Evolutionary conservation across 495 filamentous ascomycete species (phyloP).

Genomic region (Bathelium albidoporum): DNA sequence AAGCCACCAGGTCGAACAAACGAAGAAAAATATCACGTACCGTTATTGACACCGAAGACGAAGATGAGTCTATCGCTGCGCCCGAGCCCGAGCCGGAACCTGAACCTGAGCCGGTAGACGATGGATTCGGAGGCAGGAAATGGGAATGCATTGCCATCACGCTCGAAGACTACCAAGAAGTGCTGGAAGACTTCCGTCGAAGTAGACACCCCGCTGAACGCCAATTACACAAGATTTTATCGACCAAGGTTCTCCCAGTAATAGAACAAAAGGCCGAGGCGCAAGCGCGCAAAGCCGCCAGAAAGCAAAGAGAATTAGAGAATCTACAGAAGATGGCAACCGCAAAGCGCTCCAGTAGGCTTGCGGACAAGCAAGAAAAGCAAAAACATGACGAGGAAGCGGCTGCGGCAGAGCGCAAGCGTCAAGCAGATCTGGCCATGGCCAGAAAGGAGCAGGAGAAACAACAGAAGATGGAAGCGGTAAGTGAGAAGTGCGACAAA

Average conservation of each 20-base stretch:
- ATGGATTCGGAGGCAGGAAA: slow-evolving; percentile 58
- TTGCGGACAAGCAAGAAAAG: slow-evolving; percentile 70
- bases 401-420: slow-evolving; percentile 61
- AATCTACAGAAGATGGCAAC: slow-evolving; percentile 77
- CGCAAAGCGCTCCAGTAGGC: slow-evolving; percentile 82
- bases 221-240: slow-evolving; percentile 54
- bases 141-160: slow-evolving; percentile 90
- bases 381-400: slow-evolving; percentile 63
- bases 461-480: slow-evolving; percentile 52
- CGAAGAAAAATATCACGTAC: slow-evolving; percentile 50
- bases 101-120: slow-evolving; percentile 32
- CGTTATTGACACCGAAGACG: slow-evolving; percentile 42
- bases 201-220: slow-evolving; percentile 77
- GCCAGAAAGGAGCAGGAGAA: slow-evolving; percentile 60
- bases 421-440: slow-evolving; percentile 50
- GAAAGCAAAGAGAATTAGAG: slow-evolving; percentile 68
- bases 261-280: slow-evolving; percentile 74
- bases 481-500: slow-evolving; percentile 9
- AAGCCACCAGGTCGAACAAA: slow-evolving; percentile 53
- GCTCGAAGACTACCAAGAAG: slow-evolving; percentile 61
- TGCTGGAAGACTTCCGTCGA: slow-evolving; percentile 59
- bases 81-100: slow-evolving; percentile 25
- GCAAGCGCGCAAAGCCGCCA: slow-evolving; percentile 54
- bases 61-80: slow-evolving; percentile 36
- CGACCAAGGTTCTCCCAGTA: slow-evolving; percentile 67